phyloP scores from a whole-genome alignment of 2,329 filamentous ascomycete genomes.

The Cladosporium velox region DNA sequence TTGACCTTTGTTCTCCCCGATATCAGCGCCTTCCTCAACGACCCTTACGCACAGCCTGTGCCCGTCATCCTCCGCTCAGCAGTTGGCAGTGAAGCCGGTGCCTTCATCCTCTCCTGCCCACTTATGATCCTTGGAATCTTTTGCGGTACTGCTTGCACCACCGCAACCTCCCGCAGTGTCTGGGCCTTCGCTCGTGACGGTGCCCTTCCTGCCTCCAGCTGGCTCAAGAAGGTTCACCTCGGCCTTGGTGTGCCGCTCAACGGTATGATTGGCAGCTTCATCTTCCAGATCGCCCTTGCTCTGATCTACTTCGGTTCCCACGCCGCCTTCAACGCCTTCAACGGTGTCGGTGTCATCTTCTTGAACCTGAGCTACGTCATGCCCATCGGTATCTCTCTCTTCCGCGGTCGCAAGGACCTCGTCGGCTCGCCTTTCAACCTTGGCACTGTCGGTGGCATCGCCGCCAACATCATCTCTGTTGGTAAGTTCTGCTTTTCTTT shows the following conservation, averaged over 20 bases:
- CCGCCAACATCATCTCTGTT: constrained; percentile 66
- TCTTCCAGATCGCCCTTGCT: constrained; percentile 63
- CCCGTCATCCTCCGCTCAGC: constrained; percentile 65
- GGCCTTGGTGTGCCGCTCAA: constrained; percentile 67
- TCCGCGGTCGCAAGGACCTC: constrained; percentile 62
- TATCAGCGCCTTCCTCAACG: constrained; percentile 53
- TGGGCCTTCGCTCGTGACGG: constrained; percentile 73
- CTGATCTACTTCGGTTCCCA: constrained; percentile 69
- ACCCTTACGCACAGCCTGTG: constrained; percentile 61
- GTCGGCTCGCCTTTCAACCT: constrained; percentile 61
- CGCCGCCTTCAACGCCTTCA: constrained; percentile 71
- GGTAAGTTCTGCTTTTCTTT: constrained; percentile 50
- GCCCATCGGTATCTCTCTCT: constrained; percentile 65
- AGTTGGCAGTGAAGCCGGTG: constrained; percentile 56
- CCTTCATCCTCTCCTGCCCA: constrained; percentile 64
- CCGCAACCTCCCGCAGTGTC: constrained; percentile 65
- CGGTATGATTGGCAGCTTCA: constrained; percentile 72
- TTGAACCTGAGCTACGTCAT: constrained; percentile 68
- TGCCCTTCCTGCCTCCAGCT: constrained; percentile 63
- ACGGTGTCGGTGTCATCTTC: constrained; percentile 58
- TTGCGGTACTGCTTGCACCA: constrained; percentile 70
- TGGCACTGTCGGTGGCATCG: constrained; percentile 59
- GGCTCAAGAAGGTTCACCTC: constrained; percentile 56
- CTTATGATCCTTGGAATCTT: constrained; percentile 66
- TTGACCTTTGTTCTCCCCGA: constrained; percentile 70